Conservation (phyloP, 352 stramenopile genomes). For the Halophytophthora batemanensis region DNA sequence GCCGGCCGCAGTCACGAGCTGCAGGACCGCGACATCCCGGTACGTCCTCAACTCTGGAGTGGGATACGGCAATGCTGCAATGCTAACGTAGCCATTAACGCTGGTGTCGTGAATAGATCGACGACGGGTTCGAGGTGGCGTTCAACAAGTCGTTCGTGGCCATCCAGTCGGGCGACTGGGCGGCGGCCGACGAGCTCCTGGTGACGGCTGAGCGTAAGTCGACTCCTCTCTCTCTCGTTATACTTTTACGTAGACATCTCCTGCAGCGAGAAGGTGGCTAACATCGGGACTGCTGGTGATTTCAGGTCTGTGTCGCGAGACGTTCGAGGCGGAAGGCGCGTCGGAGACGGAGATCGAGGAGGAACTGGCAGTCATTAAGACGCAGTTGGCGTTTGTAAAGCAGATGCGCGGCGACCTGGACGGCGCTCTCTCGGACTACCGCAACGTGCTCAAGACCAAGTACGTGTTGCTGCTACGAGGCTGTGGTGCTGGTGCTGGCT, state of each 20-base stretch:
- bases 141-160: conserved; percentile 87
- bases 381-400: conserved; percentile 74
- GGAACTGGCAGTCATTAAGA: conserved; percentile 70
- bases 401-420: conserved; percentile 73
- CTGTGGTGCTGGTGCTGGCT: neutral
- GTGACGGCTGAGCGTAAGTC: conserved; percentile 58
- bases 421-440: conserved; percentile 66
- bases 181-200: conserved; percentile 41
- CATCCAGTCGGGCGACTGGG: conserved; percentile 61
- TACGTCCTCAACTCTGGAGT: conserved; percentile 18
- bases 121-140: conserved; percentile 76
- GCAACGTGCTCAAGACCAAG: conserved; percentile 80
- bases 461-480: conserved; percentile 19
- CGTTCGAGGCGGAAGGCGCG: conserved; percentile 47
- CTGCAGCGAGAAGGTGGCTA: neutral
- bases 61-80: too few species aligned
- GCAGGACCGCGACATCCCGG: conserved; percentile 42
- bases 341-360: conserved; percentile 60
- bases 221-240: neutral
- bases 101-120: too few species aligned
- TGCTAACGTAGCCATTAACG: too few species aligned
- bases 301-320: conserved; percentile 66
- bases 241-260: neutral
- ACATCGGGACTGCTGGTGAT: conserved; percentile 1
- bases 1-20: conserved; percentile 55